These are phyloP conservation scores for Pythium sp. DNA, from an alignment of 352 stramenopile genomes.

Conservation along the genomic window DNA sequence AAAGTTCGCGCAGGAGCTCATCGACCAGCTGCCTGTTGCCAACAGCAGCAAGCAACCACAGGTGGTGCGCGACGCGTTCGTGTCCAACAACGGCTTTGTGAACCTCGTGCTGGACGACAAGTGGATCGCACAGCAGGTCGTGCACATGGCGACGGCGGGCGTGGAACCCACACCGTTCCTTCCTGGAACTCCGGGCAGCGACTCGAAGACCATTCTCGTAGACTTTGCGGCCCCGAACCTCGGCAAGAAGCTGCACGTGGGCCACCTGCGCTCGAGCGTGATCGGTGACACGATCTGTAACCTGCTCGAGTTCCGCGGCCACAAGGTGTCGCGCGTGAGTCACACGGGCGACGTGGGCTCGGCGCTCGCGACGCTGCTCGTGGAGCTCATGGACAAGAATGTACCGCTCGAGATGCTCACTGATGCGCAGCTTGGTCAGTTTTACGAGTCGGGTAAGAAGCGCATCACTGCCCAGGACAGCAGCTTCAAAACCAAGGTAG, in stretches of 20 bases:
- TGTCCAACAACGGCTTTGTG: constrained; percentile 70
- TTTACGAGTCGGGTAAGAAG: constrained; percentile 72
- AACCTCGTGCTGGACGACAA: constrained; percentile 70
- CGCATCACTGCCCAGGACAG: constrained; percentile 30
- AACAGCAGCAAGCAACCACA: not conserved
- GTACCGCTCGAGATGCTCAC: constrained; percentile 48
- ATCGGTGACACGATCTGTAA: constrained; percentile 82
- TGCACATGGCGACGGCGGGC: constrained; percentile 50
- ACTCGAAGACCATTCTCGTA: constrained; percentile 49
- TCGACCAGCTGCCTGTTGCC: constrained; percentile 17
- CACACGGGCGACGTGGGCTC: constrained; percentile 79
- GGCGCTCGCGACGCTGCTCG: constrained; percentile 73
- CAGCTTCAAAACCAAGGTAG: constrained; percentile 59
- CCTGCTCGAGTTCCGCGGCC: constrained; percentile 75
- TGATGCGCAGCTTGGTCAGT: constrained; percentile 58
- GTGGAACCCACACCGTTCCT: constrained; percentile 7
- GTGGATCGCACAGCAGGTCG: constrained; percentile 61
- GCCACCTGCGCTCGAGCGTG: constrained; percentile 76
- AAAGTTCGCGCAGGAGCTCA: constrained; percentile 38
- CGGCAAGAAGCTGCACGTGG: constrained; percentile 85
- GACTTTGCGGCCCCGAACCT: constrained; percentile 85
- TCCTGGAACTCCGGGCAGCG: not conserved
- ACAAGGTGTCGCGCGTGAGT: constrained; percentile 65
- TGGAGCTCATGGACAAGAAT: constrained; percentile 56
- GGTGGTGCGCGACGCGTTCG: constrained; percentile 43